Base-by-base conservation (phyloP, 1,284 basidiomycete species). In the Chalciporus sp. region DNA sequence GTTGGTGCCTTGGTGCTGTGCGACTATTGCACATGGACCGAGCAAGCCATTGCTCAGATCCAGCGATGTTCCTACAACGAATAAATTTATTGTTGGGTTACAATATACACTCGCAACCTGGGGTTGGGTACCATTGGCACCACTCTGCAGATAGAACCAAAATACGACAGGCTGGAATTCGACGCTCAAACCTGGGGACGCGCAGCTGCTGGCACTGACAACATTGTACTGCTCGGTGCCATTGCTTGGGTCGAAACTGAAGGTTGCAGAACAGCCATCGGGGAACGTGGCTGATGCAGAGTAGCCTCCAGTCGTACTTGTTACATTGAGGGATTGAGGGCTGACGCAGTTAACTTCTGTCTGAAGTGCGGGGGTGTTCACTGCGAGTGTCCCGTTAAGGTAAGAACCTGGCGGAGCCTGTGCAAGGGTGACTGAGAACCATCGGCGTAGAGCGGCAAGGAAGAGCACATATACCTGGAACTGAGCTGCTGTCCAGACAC, bases 151-250 rank as follows among this genome's bases (percentile, higher is more conserved):
- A 74, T 68, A 78, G 50, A 68, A 86, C 85, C 85, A 87, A 58
- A 87, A 88, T 72, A 86, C 77, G 35, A 86, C 80, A 2, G 84
- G 82, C 42, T 73, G 75, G 52, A 82, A 79, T 17, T 71, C 56
- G n/a, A 73, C 54, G 40, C 77, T 68, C 16, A 70, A 35, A 9
- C 50, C 55, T 8, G 67, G 55, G 12, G 66, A 60, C 46, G 71
- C 71, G 40, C 76, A 77, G 58, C 74, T 77, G 6, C 71, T 58
- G 1, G 74, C 74, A 19, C 69, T 65, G 20, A 65, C 55, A 4
- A 82, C 82, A 50, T 75, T 79, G 60, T 77, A 84, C 65, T 83
- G 82, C 51, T 73, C 65, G 3, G 64, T 61, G 3, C 79, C 58
- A 42, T 74, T 71, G 17, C 44, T 55, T 8, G 76, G 67, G 58